A percentile compares a stretch with the other conserved stretches of the same genome.
Evolutionary conservation across 2,329 filamentous ascomycete genomes (phyloP).

Genomic region (Celoporthe dispersa): DNA sequence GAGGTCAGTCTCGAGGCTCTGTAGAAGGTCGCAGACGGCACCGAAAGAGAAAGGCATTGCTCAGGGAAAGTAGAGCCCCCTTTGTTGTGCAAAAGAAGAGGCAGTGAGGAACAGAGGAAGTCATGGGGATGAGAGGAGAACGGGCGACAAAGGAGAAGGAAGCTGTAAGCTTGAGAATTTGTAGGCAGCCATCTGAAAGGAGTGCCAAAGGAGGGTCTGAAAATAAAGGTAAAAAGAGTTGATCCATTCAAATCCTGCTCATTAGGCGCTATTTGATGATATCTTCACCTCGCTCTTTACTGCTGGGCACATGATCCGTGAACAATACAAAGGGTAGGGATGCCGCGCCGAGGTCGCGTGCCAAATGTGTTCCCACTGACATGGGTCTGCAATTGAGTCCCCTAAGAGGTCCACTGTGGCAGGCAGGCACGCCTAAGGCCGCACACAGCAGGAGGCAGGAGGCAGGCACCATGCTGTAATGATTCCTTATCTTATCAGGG

Average conservation of each 20-base stretch:
- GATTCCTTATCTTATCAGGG: not conserved
- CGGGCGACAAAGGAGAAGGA: constrained; percentile 11
- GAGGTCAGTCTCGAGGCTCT: constrained; percentile 61
- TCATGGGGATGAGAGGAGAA: not conserved
- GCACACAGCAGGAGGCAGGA: not conserved
- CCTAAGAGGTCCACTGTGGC: not conserved
- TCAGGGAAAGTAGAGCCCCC: constrained; percentile 6
- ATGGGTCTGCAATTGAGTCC: not conserved
- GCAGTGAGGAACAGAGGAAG: not conserved
- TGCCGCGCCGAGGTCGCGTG: constrained; percentile 11
- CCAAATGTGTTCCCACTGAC: not conserved
- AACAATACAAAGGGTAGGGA: constrained; percentile 8
- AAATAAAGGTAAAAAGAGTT: too few species aligned
- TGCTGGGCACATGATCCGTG: not conserved
- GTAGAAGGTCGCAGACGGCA: constrained; percentile 75
- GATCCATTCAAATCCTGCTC: not conserved
- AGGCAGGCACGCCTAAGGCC: not conserved
- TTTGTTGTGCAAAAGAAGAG: not conserved
- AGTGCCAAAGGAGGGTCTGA: constrained; percentile 12
- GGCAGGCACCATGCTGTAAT: not conserved
- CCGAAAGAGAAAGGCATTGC: constrained; percentile 69
- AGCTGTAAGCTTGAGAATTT: not conserved
- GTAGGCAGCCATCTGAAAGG: constrained; percentile 13
- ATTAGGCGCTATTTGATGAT: not conserved
- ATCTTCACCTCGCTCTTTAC: constrained; percentile 13